Conservation (phyloP, 192 early-diverging fungal genomes). For the Pilaira anomala region DNA sequence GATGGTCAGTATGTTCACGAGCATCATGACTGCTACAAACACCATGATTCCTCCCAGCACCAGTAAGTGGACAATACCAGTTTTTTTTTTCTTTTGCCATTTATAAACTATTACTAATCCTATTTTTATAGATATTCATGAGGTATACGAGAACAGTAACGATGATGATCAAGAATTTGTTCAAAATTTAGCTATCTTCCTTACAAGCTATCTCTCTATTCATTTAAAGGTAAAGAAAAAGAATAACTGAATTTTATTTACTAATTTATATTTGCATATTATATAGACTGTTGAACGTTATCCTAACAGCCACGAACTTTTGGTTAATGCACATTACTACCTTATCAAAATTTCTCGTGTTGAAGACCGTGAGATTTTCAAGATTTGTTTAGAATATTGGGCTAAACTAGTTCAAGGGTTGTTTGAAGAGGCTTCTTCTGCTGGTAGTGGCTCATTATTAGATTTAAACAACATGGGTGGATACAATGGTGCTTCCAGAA, state of each 20-base stretch:
- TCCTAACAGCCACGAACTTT: slow-evolving; percentile 48
- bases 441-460: slow-evolving; percentile 53
- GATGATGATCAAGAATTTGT: slow-evolving; percentile 95
- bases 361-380: slow-evolving; percentile 96
- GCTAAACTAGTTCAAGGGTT: slow-evolving; percentile 83
- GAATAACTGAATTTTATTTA: background rate
- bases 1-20: slow-evolving; percentile 81
- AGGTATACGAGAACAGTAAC: slow-evolving; percentile 76
- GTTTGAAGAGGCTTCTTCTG: slow-evolving; percentile 78
- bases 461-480: slow-evolving; percentile 50
- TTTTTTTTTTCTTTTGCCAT: background rate
- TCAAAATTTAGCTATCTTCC: slow-evolving; percentile 91
- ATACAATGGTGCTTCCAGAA: slow-evolving; percentile 54
- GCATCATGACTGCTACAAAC: slow-evolving; percentile 69
- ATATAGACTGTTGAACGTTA: slow-evolving; percentile 53
- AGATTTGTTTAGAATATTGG: slow-evolving; percentile 98
- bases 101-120: background rate
- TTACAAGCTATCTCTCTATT: slow-evolving; percentile 79
- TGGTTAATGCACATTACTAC: slow-evolving; percentile 83
- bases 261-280: background rate
- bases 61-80: slow-evolving; percentile 42
- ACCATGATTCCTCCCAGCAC: slow-evolving; percentile 66
- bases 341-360: slow-evolving; percentile 89
- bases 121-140: slow-evolving; percentile 63
- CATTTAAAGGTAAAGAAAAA: slow-evolving; percentile 72